Percentiles rank a stretch among this genome's conserved stretches.
These are phyloP conservation scores for Fagopyrum tataricum DNA, from an alignment of 148 eudicot species.

Conservation along the genomic window DNA sequence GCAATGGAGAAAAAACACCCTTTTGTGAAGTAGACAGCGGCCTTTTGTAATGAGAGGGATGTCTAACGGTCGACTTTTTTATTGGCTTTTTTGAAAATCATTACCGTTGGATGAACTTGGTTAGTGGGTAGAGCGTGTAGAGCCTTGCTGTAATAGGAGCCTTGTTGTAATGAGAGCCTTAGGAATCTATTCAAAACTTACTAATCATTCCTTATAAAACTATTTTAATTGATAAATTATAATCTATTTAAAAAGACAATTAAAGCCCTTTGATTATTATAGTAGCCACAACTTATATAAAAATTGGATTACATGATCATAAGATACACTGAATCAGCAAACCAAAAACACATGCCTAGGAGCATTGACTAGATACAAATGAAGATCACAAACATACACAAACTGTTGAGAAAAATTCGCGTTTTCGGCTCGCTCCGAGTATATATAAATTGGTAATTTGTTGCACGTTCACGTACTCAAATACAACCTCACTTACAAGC, in stretches of 20 bases:
- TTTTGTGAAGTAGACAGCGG: constrained; percentile 2
- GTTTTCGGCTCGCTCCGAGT: too few relatives aligned
- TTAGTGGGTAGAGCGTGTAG: constrained; percentile 12
- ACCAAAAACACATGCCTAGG: too few relatives aligned
- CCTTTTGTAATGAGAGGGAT: neutral
- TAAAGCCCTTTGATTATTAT: too few relatives aligned
- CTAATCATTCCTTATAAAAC: neutral
- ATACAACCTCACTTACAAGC: too few relatives aligned
- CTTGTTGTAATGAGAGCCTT: too few relatives aligned
- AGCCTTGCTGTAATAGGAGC: neutral
- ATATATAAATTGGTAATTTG: too few relatives aligned
- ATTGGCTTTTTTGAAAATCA: neutral
- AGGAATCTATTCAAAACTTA: constrained; percentile 6
- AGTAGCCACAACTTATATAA: too few relatives aligned
- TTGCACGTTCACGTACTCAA: too few relatives aligned
- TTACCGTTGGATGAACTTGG: constrained; percentile 5
- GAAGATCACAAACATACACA: neutral
- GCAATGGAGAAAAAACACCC: neutral
- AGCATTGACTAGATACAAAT: neutral
- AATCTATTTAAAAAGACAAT: too few relatives aligned
- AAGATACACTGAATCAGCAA: neutral
- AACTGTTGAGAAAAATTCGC: too few relatives aligned
- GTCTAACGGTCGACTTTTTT: constrained; percentile 13
- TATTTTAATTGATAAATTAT: neutral
- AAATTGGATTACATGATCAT: neutral